These are phyloP conservation scores for Solanum clarkiae DNA, from an alignment of 257 asterid genomes.

Conservation along the genomic window DNA sequence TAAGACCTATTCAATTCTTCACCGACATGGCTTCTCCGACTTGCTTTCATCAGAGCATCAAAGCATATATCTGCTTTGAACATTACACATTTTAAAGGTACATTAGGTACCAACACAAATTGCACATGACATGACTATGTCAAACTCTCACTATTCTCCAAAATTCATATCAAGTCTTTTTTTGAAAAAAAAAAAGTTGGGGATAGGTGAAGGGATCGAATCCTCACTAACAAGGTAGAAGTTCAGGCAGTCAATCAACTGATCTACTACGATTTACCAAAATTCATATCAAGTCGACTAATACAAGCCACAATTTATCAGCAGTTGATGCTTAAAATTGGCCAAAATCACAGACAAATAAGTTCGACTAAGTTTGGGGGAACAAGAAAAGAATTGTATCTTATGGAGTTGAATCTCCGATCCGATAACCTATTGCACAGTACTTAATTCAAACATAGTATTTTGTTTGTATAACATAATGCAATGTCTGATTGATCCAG, in stretches of 20 bases:
- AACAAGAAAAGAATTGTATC: too few species aligned
- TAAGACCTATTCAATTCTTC: background rate
- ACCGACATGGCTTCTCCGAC: background rate
- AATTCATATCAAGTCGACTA: background rate
- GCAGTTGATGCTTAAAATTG: background rate
- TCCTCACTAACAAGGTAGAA: too few species aligned
- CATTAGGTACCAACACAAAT: background rate
- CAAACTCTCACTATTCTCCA: background rate
- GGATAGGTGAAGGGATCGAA: too few species aligned
- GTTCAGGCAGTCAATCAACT: too few species aligned
- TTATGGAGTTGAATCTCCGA: too few species aligned
- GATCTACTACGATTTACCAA: too few species aligned
- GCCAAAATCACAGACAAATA: background rate
- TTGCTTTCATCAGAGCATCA: background rate
- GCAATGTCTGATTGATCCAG: too few species aligned
- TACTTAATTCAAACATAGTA: too few species aligned
- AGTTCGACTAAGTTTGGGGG: background rate
- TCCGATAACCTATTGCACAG: too few species aligned
- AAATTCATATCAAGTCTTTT: background rate
- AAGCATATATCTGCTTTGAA: background rate
- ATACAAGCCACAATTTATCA: background rate
- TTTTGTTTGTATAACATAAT: too few species aligned
- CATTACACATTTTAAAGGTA: background rate
- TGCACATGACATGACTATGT: background rate
- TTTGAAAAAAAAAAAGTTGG: too few species aligned